These are phyloP conservation scores for Phytopythium montanum DNA, from an alignment of 352 stramenopile species.

Conservation along the genomic window DNA sequence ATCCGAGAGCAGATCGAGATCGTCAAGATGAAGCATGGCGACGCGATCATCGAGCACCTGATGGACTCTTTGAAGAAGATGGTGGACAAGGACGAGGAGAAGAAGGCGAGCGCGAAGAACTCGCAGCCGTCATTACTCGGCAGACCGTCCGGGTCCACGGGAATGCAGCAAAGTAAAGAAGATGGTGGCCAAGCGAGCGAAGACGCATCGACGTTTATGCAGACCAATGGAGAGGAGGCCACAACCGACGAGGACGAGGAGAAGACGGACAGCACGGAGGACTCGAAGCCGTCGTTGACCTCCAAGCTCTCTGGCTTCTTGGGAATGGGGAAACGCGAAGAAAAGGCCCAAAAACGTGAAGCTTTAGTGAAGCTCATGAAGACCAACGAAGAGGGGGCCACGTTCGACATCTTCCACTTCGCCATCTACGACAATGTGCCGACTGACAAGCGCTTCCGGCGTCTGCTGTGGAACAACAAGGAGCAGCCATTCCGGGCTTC, in stretches of 20 bases:
- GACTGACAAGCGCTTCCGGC: constrained; percentile 14
- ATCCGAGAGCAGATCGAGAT: constrained; percentile 44
- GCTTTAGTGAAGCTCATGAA: neutral
- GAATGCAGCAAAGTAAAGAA: neutral
- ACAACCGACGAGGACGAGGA: constrained; percentile 4
- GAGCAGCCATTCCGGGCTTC: constrained; percentile 1
- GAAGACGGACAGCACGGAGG: neutral
- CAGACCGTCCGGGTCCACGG: neutral
- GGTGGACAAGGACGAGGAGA: neutral
- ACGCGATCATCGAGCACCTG: constrained; percentile 56
- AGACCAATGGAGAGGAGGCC: no score
- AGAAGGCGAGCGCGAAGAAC: neutral
- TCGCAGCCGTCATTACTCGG: neutral
- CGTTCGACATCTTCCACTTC: constrained; percentile 74
- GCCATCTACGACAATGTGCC: constrained; percentile 47
- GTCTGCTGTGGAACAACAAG: constrained; percentile 3
- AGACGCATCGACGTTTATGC: no score
- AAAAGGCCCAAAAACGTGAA: neutral
- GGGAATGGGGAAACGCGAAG: neutral
- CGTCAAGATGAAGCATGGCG: constrained; percentile 50
- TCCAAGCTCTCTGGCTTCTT: neutral
- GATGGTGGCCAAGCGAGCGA: no score
- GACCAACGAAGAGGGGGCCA: constrained; percentile 30
- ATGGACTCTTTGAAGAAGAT: constrained; percentile 28
- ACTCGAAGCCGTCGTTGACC: neutral